Base-by-base conservation (phyloP, 495 filamentous ascomycete genomes). In the Elasticomyces elasticus region DNA sequence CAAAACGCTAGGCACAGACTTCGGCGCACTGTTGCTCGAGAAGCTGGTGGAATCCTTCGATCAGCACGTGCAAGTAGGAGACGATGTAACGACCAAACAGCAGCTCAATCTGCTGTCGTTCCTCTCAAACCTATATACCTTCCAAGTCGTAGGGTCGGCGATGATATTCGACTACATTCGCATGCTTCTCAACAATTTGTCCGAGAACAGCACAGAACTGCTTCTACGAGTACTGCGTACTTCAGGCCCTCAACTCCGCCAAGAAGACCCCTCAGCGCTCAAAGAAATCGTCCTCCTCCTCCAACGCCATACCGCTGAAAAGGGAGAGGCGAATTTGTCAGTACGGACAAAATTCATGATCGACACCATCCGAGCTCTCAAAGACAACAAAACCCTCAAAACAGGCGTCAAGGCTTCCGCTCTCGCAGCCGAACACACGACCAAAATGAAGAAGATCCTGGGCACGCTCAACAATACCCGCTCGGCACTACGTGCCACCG, bases 331-430 rank as follows among this genome's bases (percentile, higher is more conserved):
- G 17, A 82, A 77, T 41, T 73, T 95, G 17, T 91, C 88, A 13
- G 85, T 94, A 11, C 82, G 92, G 45, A 95, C 90, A 0, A 94
- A 85, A 58, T 97, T 96, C 70, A 97, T 97, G 94, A 89, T 98
- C 44, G 92, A 97, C 57, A 90, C 85, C 1, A 92, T 98, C 64
- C 89, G 86, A 55, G 84, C 92, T 62, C 74, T 97, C 26, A 95
- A 94, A 66, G 94, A 95, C 75, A 96, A 95, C 70, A 83, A 84
- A 45, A 17, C 13, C 45, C 72, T 90, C 63, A 96, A 91, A 71
- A 77, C 84, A 23, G 81, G 79, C 10, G 73, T 72, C 15, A 75
- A 74, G 15, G 76, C 74, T 15, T 83, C 85, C 4, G 78, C 70
- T 11, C 71, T 90, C 3, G 71, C 77, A 3, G 79, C 81, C 1